Conservation (phyloP, 1,284 basidiomycete species). For the Singerocomus inundabilis region DNA sequence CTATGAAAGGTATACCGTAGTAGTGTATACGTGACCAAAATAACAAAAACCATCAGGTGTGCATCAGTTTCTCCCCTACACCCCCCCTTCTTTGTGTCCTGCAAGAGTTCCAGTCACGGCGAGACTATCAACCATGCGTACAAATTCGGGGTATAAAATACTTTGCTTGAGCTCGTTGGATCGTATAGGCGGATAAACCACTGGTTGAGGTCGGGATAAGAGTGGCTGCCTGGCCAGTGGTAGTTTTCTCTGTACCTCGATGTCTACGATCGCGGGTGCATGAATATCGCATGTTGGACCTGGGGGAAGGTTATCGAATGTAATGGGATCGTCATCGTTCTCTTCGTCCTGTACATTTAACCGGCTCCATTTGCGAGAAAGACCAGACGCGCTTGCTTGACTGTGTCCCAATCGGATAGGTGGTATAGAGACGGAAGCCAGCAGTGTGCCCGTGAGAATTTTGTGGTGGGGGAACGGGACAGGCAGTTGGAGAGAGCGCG, state of each 20-base stretch:
- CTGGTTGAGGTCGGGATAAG: slow-evolving; percentile 27
- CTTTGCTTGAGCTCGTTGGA: slow-evolving; percentile 10
- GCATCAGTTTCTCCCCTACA: slow-evolving; percentile 1
- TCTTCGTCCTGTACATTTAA: slow-evolving; percentile 30
- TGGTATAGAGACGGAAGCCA: slow-evolving; percentile 13
- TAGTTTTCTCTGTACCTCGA: slow-evolving; percentile 19
- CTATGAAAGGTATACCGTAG: neutral
- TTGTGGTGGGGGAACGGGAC: slow-evolving; percentile 17
- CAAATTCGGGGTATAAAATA: slow-evolving; percentile 27
- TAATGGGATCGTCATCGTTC: slow-evolving; percentile 10
- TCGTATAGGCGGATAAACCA: slow-evolving; percentile 13
- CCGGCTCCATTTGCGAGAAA: slow-evolving; percentile 34
- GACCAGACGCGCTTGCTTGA: slow-evolving; percentile 8
- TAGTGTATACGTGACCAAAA: neutral
- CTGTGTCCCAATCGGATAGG: slow-evolving; percentile 9
- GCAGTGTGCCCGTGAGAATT: slow-evolving; percentile 1
- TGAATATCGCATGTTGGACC: neutral
- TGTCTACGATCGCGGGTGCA: neutral
- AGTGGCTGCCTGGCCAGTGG: neutral
- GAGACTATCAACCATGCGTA: slow-evolving; percentile 24
- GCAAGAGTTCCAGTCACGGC: slow-evolving; percentile 15
- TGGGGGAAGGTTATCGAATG: slow-evolving; percentile 19
- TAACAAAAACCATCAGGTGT: neutral
- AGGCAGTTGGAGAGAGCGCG: slow-evolving; percentile 16
- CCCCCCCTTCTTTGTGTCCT: neutral